Conservation (phyloP, 2,329 filamentous ascomycete genomes). For the Didymella lethalis region DNA sequence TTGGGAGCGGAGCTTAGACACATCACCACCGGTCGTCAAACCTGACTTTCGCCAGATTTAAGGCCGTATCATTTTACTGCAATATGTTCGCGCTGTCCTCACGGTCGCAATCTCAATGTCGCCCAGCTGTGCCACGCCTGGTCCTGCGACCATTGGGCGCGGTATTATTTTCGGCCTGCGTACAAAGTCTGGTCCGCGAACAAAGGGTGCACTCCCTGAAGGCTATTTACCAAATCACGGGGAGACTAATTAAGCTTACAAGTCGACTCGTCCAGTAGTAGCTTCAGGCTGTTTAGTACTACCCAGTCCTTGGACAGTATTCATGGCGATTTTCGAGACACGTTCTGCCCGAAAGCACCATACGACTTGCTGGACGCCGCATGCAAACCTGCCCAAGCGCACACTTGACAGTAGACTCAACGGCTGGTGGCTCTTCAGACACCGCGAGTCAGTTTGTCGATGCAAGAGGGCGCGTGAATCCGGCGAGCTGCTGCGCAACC, state of each 20-base stretch:
- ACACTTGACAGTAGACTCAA: background rate
- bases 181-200: background rate
- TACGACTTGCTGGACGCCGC: background rate
- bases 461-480: background rate
- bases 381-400: constrained; percentile 2
- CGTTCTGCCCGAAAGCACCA: constrained; percentile 7
- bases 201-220: background rate
- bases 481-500: background rate
- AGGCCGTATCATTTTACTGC: background rate
- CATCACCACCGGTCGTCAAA: constrained; percentile 1
- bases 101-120: background rate
- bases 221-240: background rate
- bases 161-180: background rate
- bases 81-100: background rate
- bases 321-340: constrained; percentile 2
- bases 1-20: background rate
- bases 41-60: background rate
- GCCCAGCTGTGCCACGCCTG: background rate
- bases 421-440: background rate
- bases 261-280: background rate
- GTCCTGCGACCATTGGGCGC: background rate
- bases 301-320: too few species aligned
- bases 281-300: background rate
- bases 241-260: background rate
- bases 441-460: constrained; percentile 1